Base-by-base conservation (phyloP, 495 filamentous ascomycete species). In the Penicillium cosmopolitanum region DNA sequence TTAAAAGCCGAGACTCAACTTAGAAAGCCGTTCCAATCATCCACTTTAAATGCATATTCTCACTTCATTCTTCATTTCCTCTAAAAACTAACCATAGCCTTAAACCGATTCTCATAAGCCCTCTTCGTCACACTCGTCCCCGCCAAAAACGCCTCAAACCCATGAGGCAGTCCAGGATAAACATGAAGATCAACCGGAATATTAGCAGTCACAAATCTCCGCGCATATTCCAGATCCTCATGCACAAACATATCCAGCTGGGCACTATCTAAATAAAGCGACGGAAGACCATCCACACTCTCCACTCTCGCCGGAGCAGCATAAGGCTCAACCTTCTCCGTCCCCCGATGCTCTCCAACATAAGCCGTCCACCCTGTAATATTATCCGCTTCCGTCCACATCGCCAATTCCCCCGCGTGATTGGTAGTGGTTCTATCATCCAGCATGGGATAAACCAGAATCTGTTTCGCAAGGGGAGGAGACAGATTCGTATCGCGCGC, bases 361-460 rank as follows among this genome's bases (percentile, higher is more conserved):
- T 66, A 68, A 5, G 69, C 69, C 7, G 54, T 62, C 69, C 72
- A 74, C 7, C 60, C 67, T 0, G 64, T 70, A 19, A 67, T 53
- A 40, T 70, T 82, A 21, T 65, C 58, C 3, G 55, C 52, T 9
- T 50, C 48, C 6, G 48, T 58, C 64, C 64, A 73, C 16, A 64
- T 62, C 2, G 56, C 58, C 35, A 64, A 11, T 6, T 59, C 25
- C 0, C 60, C 62, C 0, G 57, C 56, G 25, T 62, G 58, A 31
- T 63, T 55, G 16, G 55, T 60, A 0, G 38, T 55, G 0, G 61
- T 68, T 8, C 71, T 58, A 51, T 72, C 77, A 56, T 85, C 82
- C 33, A 82, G 58, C 66, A 79, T 78, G 4, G 81, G 82, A 43
- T 82, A 83, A 31, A 81, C 72, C 31, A 83, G 69, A 5, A 82